These are phyloP conservation scores for Podaxis mareebaensis DNA, from an alignment of 768 basidiomycete species.

Conservation along the genomic window DNA sequence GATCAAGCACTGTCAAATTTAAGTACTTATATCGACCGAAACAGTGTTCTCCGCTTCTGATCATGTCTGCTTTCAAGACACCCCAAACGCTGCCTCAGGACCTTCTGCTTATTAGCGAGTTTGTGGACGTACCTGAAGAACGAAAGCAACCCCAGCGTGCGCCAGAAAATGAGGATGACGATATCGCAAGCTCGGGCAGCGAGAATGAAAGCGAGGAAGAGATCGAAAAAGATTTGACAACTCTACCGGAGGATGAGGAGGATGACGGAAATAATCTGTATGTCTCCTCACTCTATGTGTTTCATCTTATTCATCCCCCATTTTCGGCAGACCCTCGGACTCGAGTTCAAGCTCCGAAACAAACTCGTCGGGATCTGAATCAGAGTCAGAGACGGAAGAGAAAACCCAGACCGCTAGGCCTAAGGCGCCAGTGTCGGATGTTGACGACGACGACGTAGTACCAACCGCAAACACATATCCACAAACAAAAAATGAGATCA, in stretches of 20 bases:
- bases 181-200: slow-evolving; percentile 53
- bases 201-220: slow-evolving; percentile 75
- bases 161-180: slow-evolving; percentile 35
- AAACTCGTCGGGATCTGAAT: slow-evolving; percentile 37
- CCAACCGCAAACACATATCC: slow-evolving; percentile 43
- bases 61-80: slow-evolving; percentile 54
- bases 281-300: slow-evolving; percentile 11
- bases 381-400: slow-evolving; percentile 22
- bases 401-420: slow-evolving; percentile 17
- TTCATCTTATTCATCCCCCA: slow-evolving; percentile 9
- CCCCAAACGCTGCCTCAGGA: slow-evolving; percentile 72
- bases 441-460: slow-evolving; percentile 56
- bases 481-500: slow-evolving; percentile 70
- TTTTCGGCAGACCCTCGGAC: slow-evolving; percentile 33
- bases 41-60: slow-evolving; percentile 15
- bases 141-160: background rate
- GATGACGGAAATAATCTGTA: slow-evolving; percentile 23
- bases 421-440: slow-evolving; percentile 28
- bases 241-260: slow-evolving; percentile 38
- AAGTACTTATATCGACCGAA: background rate
- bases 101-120: slow-evolving; percentile 68
- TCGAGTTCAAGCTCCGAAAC: slow-evolving; percentile 43
- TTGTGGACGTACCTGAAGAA: slow-evolving; percentile 48
- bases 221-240: slow-evolving; percentile 61
- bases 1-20: slow-evolving; percentile 15